Conservation (phyloP, 2,329 filamentous ascomycete genomes). For the Fusarium coffeatum region DNA sequence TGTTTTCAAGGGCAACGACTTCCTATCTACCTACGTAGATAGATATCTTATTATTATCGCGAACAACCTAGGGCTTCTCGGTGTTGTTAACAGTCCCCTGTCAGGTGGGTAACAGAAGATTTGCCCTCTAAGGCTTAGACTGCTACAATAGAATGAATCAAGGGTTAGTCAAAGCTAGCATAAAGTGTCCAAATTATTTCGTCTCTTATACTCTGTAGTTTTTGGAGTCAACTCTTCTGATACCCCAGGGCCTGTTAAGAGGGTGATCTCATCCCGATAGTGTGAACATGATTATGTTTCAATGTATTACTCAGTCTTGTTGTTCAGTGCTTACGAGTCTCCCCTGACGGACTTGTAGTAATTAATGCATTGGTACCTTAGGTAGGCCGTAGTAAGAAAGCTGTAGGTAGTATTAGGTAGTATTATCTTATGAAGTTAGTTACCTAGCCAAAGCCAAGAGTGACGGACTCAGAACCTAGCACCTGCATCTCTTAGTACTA, state of each 20-base stretch:
- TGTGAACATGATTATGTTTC: not conserved
- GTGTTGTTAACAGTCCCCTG: not conserved
- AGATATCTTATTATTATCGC: not conserved
- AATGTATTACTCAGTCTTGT: not conserved
- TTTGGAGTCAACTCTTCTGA: too few species aligned
- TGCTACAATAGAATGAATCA: too few species aligned
- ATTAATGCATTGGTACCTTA: not conserved
- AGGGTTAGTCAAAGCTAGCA: too few species aligned
- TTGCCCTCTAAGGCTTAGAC: too few species aligned
- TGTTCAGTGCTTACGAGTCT: not conserved
- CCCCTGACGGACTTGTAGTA: not conserved
- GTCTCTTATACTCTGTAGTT: too few species aligned
- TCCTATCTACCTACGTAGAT: not conserved
- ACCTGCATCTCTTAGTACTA: not conserved
- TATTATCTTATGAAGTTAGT: not conserved
- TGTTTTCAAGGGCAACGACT: not conserved
- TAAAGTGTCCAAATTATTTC: too few species aligned
- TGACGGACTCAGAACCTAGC: conserved; percentile 3
- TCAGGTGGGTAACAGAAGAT: too few species aligned
- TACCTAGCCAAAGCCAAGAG: not conserved
- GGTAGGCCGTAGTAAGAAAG: not conserved
- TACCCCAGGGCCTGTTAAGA: not conserved
- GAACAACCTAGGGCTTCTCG: not conserved
- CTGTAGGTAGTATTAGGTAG: not conserved
- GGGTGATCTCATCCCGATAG: not conserved